Conservation (phyloP, 345 rosid genomes). For the Pistacia atlantica region DNA sequence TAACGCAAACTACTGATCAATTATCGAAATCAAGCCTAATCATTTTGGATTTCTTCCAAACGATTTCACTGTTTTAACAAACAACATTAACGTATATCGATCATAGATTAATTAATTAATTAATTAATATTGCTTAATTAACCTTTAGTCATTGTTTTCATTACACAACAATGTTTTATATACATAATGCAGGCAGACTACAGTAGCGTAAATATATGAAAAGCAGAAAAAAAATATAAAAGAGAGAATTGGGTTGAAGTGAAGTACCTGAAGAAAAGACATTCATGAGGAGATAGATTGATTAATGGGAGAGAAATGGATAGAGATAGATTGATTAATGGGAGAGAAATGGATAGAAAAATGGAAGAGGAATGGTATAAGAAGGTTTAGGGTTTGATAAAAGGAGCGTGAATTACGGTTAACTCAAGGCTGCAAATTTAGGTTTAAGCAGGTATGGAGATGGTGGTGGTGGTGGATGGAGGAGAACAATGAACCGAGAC, state of each 20-base stretch:
- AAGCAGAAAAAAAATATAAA: neutral
- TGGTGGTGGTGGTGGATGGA: slow-evolving; percentile 5
- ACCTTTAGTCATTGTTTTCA: too few species aligned
- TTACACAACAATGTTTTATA: neutral
- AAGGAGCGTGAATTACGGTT: slow-evolving; percentile 38
- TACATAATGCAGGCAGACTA: too few species aligned
- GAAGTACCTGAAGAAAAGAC: slow-evolving; percentile 31
- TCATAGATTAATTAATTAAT: too few species aligned
- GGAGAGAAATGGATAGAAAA: neutral
- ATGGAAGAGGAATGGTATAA: slow-evolving; percentile 2
- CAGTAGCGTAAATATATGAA: too few species aligned
- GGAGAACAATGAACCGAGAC: slow-evolving; percentile 7
- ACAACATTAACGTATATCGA: too few species aligned
- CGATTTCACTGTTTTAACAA: too few species aligned
- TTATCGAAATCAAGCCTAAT: too few species aligned
- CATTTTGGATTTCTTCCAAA: too few species aligned
- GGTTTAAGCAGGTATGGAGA: neutral
- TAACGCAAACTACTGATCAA: too few species aligned
- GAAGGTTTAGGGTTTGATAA: slow-evolving; percentile 5
- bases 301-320: slow-evolving; percentile 7
- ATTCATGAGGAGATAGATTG: neutral
- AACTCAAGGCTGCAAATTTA: slow-evolving; percentile 7
- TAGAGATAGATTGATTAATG: neutral
- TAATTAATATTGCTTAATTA: too few species aligned
- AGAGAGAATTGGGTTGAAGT: neutral